Conservation (phyloP, 1,139 yeast species). For the Diutina neorugosa region DNA sequence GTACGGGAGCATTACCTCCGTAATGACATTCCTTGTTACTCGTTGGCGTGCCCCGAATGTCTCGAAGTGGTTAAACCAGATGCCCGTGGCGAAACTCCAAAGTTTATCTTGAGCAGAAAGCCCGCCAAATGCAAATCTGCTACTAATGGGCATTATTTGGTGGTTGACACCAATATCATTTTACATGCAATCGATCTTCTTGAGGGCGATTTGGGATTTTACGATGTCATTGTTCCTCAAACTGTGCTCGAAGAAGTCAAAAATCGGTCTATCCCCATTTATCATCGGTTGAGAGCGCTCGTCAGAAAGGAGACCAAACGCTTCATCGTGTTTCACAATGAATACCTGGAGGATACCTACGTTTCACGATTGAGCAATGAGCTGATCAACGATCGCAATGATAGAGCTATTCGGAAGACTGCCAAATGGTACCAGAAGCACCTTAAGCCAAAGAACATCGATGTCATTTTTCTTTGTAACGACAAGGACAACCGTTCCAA, state of each 20-base stretch:
- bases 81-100: conserved; percentile 39
- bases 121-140: conserved; percentile 31
- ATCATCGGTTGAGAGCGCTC: conserved; percentile 68
- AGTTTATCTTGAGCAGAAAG: conserved; percentile 34
- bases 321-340: conserved; percentile 87
- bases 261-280: conserved; percentile 78
- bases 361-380: conserved; percentile 55
- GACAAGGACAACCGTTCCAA: conserved; percentile 57
- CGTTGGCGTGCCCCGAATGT: conserved; percentile 58
- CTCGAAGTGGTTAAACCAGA: conserved; percentile 42
- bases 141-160: conserved; percentile 46
- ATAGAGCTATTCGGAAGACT: conserved; percentile 74
- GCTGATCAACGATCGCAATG: conserved; percentile 81
- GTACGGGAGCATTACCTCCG: conserved; percentile 92
- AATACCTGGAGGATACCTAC: conserved; percentile 66
- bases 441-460: conserved; percentile 33
- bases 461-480: conserved; percentile 60
- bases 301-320: conserved; percentile 73
- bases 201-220: conserved; percentile 67
- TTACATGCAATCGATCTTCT: conserved; percentile 82
- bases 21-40: conserved; percentile 84
- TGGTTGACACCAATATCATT: conserved; percentile 82
- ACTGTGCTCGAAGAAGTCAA: conserved; percentile 90
- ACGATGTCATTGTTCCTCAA: conserved; percentile 87
- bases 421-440: conserved; percentile 66